Base-by-base conservation (phyloP, 306 rosid species). In the Malus sylvestris region DNA sequence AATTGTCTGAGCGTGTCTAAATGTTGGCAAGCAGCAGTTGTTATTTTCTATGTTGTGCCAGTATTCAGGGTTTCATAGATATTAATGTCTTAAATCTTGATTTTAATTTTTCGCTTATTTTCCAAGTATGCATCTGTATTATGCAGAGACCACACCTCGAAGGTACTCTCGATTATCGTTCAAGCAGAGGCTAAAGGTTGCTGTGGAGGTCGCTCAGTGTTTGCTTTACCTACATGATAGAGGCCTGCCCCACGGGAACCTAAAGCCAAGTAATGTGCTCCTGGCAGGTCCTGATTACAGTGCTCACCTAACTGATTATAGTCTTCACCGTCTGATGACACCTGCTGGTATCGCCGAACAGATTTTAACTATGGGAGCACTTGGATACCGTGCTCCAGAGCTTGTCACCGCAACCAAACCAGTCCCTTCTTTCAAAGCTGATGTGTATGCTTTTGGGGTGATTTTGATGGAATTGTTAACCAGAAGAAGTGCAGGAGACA, bases 401-500 rank as follows among this genome's bases (percentile, higher is more conserved):
- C 90, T 95, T 18, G 90, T 95, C 62, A 67, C 82, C 58, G 88
- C 93, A 40, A 82, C 89, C 33, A 95, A 89, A 82, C 95, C 93
- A 10, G 84, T 86, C 60, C 96, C 93, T 67, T 84, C 98, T 6
- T 89, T 95, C 82, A 95, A 95, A 90, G 97, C 97, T 1, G 98
- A 92, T 77, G 91, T 95, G 8, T 95, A 92, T 81, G 96, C 97
- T 20, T 91, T 92, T 70, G 98, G 98, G 8, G 98, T 92, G 84
- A 90, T 95, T 81, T 72, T 95, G 72, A 92, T 95, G 98, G 98
- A 95, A 79, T 67, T 95, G 64, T 82, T 95, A 66, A 92, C 98
- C 29, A 85, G 97, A 83, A 89, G 93, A 83, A 92, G 97, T 81
- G 98, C 98, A 16, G 98, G 98, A 8, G 98, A 95, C 79, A 95